Evolutionary conservation across 225 moss, liverwort and hornwort genomes (phyloP), one percentile per base, ranked within the genome.

Genomic region (Pseudisothecium myosuroides): DNA sequence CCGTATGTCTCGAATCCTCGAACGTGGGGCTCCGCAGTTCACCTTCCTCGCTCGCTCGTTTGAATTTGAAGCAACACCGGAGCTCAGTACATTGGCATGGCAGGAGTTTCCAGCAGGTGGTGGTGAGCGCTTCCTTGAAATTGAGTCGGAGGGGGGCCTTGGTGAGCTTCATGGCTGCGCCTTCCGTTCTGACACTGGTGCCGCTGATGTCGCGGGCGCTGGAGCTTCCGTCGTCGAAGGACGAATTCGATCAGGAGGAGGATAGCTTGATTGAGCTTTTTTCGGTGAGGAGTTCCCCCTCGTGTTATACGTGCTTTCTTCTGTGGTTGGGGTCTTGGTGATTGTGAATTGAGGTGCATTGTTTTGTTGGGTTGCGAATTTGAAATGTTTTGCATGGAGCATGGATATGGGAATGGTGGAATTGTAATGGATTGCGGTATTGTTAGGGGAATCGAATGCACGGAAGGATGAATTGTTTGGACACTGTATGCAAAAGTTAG

Each of bases 231-330:
- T 72, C 59, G 27, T 56, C 6, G 10, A 91, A 89, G 87, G 91
- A 92, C 45, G 95, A 94, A 83, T 94, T 92, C 29, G 94, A 95
- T 83, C 86, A 90, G 80, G 94, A 95, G 83, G 95, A 95, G 80
- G 93, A 93, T 36, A 88, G 88, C 71, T 89, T 94, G 74, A 88
- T 95, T 60, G 75, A 90, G 45, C 91, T 95, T 9, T 95, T 95
- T 76, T 84, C 90, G 94, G 95, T 95, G 83, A 82, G n/a, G 41
- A 17, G 2, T 41, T 55, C 34, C 64, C 41, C 52, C 12, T 58
- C 23, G 66, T 66, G 66, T 37, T 76, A 8, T 31, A 52, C 43
- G 52, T 22, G 62, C 10, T 61, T 39, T 7, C 21, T 69, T 54
- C 31, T 36, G 69, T 32, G 21, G 11, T 20, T 68, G 28, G 55